Base-by-base conservation (phyloP, 2,329 filamentous ascomycete genomes). In the Aspergillus tanneri region DNA sequence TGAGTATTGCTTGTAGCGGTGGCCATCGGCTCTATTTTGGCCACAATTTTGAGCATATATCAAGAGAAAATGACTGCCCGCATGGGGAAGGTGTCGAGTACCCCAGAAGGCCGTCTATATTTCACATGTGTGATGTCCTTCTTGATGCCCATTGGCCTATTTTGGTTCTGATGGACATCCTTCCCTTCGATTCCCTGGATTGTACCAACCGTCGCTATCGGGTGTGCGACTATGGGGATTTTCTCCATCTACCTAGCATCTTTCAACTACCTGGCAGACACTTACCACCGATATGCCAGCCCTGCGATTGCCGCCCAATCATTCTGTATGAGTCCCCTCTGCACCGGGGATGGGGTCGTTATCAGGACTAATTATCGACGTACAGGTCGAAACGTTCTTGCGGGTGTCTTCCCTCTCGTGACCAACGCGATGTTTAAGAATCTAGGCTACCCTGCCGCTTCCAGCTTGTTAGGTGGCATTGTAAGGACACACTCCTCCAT, bases 201-300 rank as follows among this genome's bases (percentile, higher is more conserved):
- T 47, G 80, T 82, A 0, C 87, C 88, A 0, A 72, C 81, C 0
- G 69, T 90, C 2, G 85, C 82, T 1, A 76, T 95, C 28, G 80
- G 77, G 1, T 79, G 89, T 43, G 84, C 88, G 0, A 91, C 86
- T 0, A 86, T 90, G 73, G 85, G 90, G 19, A 93, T 96, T 56
- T 92, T 88, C 66, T 84, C 82, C 43, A 83, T 95, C 28, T 93
- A 92, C 63, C 78, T 96, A 1, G 85, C 90, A 4, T 86, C 88
- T 0, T 95, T 95, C 73, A 96, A 95, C 66, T 96, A 95, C 58
- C 78, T 95, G 1, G 88, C 90, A 16, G 90, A 96, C 61, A 85
- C 85, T 2, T 96, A 95, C 67, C 85, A 90, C 63, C 77, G 80
- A 5, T 95, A 91, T 61, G 88, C 90, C 0, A 88, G 84, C 23